Base-by-base conservation (phyloP, 75 land plant species). In the Selaginella moellendorffii region DNA sequence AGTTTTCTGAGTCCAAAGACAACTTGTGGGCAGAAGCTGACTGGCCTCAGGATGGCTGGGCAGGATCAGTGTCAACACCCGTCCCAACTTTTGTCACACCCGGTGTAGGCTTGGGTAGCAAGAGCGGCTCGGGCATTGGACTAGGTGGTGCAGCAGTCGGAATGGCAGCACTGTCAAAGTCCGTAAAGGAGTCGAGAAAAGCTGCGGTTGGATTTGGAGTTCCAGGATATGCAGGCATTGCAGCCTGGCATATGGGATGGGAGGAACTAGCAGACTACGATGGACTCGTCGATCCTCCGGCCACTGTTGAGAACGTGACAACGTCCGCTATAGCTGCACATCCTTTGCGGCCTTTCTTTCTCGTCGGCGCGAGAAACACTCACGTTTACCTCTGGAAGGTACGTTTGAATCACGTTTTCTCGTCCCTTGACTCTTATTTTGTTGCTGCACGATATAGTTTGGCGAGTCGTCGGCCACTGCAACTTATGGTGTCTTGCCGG, bases 351-450 rank as follows among this genome's bases (percentile, higher is more conserved):
- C 85, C 95, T 26, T 75, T 85, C 27, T 88, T 92, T 68, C 74
- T 92, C 60, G 98, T 77, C 54, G 98, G 98, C 2, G 88, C 98
- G 31, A 81, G 78, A 68, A 88, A 92, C 30, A 92, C 96, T 26
- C 90, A 88, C 65, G 71, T 85, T 42, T 92, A 92, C 65, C 70
- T 92, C 26, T 92, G 98, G 98, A 86, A 92, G 97, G 97, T 91
- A n/a, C n/a, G n/a, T n/a, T n/a, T n/a, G n/a, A n/a, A n/a, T n/a
- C n/a, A n/a, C n/a, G n/a, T n/a, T n/a, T n/a, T n/a, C n/a, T n/a
- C n/a, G n/a, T n/a, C n/a, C n/a, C n/a, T n/a, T n/a, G n/a, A n/a
- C n/a, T n/a, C n/a, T n/a, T n/a, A n/a, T n/a, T n/a, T n/a, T n/a
- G n/a, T n/a, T n/a, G n/a, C n/a, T n/a, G n/a, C n/a, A n/a, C n/a